Percentiles rank a stretch among this genome's conserved stretches.
Evolutionary conservation across 1,284 basidiomycete species (phyloP).

Genomic region (Naganishia liquefaciens): DNA sequence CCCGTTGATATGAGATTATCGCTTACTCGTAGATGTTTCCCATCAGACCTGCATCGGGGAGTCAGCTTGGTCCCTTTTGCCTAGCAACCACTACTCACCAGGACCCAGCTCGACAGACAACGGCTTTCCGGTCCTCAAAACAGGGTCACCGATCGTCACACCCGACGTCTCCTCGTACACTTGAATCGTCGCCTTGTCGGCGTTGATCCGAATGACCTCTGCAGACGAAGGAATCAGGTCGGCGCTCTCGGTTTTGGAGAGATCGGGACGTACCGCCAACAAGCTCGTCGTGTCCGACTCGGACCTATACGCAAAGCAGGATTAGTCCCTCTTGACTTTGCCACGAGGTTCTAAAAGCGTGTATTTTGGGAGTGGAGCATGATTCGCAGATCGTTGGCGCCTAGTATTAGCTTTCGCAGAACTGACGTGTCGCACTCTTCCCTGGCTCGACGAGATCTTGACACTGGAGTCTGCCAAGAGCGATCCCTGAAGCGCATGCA

Average conservation of each 20-base stretch:
- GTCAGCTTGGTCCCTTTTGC: slow-evolving; percentile 28
- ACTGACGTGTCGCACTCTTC: no score
- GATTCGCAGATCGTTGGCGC: background rate
- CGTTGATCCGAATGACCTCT: slow-evolving; percentile 98
- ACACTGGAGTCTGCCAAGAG: background rate
- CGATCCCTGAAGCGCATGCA: no score
- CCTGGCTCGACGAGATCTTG: background rate
- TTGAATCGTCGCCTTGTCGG: slow-evolving; percentile 96
- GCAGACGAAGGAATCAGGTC: slow-evolving; percentile 17
- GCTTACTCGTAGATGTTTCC: slow-evolving; percentile 86
- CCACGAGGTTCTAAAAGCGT: background rate
- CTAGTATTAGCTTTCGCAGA: no score
- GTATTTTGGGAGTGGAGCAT: background rate
- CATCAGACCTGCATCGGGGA: slow-evolving; percentile 74
- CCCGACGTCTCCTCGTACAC: slow-evolving; percentile 99
- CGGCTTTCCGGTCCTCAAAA: slow-evolving; percentile 94
- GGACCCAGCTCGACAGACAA: slow-evolving; percentile 96
- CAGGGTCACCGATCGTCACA: slow-evolving; percentile 96
- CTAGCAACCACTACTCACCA: slow-evolving; percentile 59
- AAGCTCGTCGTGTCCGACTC: slow-evolving; percentile 95
- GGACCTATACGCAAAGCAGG: slow-evolving; percentile 53
- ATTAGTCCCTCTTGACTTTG: background rate
- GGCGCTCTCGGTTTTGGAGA: background rate
- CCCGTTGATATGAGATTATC: background rate
- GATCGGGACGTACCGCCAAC: slow-evolving; percentile 70